Percentiles rank a stretch among this genome's conserved stretches.
Conservation (phyloP, 2,329 filamentous ascomycete genomes). For the Alternaria longipes region DNA sequence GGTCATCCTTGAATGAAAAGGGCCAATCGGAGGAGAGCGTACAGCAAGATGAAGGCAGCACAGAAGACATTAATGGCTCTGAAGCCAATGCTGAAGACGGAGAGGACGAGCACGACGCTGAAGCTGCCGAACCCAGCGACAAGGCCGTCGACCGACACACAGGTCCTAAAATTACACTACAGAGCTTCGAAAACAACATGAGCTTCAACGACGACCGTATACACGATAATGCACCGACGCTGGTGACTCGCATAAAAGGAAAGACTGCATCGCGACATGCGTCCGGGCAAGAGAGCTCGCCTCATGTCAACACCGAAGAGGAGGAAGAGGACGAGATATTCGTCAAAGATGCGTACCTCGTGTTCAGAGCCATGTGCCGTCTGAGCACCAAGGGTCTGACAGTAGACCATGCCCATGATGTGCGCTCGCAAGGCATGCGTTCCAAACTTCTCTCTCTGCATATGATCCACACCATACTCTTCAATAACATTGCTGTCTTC, state of each 20-base stretch:
- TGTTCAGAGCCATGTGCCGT: conserved; percentile 98
- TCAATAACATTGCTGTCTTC: conserved; percentile 92
- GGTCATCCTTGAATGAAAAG: conserved; percentile 53
- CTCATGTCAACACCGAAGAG: conserved; percentile 67
- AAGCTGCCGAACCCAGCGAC: conserved; percentile 54
- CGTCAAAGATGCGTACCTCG: conserved; percentile 94
- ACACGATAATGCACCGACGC: conserved; percentile 72
- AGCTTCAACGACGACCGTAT: conserved; percentile 72
- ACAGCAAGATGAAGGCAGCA: conserved; percentile 38
- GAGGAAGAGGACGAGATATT: conserved; percentile 92
- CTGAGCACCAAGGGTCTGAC: conserved; percentile 91
- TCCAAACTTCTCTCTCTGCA: conserved; percentile 96
- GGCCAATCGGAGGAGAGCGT: conserved; percentile 46
- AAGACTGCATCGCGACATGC: conserved; percentile 54
- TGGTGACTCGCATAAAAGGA: conserved; percentile 68
- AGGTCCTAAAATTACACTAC: conserved; percentile 69
- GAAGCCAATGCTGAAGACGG: conserved; percentile 52
- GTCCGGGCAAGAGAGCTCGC: conserved; percentile 56
- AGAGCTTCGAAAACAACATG: conserved; percentile 74
- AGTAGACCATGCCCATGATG: conserved; percentile 89
- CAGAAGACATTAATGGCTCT: conserved; percentile 35
- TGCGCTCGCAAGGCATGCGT: conserved; percentile 94
- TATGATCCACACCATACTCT: conserved; percentile 92
- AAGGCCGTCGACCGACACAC: conserved; percentile 58
- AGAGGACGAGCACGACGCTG: conserved; percentile 48